phyloP scores from a whole-genome alignment of 108 stramenopile species.

The Pseudonitzschia pungens region DNA sequence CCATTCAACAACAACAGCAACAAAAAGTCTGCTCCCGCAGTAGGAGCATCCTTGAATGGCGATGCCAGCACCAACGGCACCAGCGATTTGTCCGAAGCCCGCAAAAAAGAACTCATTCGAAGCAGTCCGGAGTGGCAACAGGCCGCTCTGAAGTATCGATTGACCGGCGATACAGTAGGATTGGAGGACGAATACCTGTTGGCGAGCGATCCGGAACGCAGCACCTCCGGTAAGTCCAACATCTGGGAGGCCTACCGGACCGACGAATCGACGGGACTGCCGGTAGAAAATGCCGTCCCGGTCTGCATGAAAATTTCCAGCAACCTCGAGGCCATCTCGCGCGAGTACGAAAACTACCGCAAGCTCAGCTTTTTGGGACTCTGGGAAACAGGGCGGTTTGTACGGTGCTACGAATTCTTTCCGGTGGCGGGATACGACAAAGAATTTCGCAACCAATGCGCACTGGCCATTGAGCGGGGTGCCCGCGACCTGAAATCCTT shows the following conservation, averaged over 20 bases:
- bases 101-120: constrained; percentile 1
- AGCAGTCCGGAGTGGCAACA: constrained; percentile 27
- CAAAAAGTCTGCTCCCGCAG: background rate
- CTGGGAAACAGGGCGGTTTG: constrained; percentile 53
- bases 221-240: constrained; percentile 57
- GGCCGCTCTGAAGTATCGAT: constrained; percentile 26
- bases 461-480: constrained; percentile 79
- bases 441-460: constrained; percentile 61
- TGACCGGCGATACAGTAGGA: constrained; percentile 59
- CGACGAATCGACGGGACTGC: constrained; percentile 39
- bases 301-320: constrained; percentile 53
- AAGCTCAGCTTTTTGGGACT: constrained; percentile 29
- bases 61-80: background rate
- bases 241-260: constrained; percentile 50
- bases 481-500: constrained; percentile 74
- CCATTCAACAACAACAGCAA: background rate
- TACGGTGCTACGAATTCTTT: constrained; percentile 57
- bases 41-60: background rate
- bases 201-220: constrained; percentile 47
- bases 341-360: constrained; percentile 77
- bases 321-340: constrained; percentile 69
- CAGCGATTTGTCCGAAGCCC: background rate
- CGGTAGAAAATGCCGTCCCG: constrained; percentile 29
- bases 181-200: constrained; percentile 53
- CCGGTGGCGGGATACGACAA: constrained; percentile 50